Evolutionary conservation across 169 alveolate species (phyloP), one percentile per base, ranked within the genome.

Genomic region (Cyclospora cayetanensis): DNA sequence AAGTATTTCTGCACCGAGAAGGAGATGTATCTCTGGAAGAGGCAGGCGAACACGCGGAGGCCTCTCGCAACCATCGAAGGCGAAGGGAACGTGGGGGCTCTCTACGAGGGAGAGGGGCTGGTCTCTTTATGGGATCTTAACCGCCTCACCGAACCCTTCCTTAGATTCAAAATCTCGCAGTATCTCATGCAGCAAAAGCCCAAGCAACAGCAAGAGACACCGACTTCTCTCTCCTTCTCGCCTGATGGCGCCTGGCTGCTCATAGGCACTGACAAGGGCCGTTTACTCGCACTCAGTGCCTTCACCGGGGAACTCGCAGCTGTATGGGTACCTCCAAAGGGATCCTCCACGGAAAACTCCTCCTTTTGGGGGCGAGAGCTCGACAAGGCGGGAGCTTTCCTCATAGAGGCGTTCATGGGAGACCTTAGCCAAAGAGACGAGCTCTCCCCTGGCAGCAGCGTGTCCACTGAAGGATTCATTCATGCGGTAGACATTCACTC

Each of bases 31-130:
- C 1, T 70, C 2, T 70, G 53, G 50, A 70, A 35, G 27, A 2
- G 31, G 4, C 4, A 27, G 46, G 37, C 83, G 11, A 34, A 34
- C 7, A 70, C 83, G 12, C 12, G 27, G 53, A 27, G 83, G 53
- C 83, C 83, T 29, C 53, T 70, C 2, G 83, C 53, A 4, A 4
- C 53, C 3, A 4, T 70, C 1, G 20, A 29, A 15, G 29, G 20
- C 20, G 53, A 4, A 11, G 29, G 29, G 9, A 46, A 46, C 55
- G 55, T 46, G 55, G 22, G 7, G 55, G 83, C 83, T 4, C 53
- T 70, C 18, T 70, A 70, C 27, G 83, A 70, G 46, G 83, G 83
- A 11, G 53, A 35, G 83, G 83, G 83, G n/a, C 5, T 7, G n/a
- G 20, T 70, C 25, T 35, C n/a, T 34, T 20, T 70, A 12, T 70